phyloP scores from a whole-genome alignment of 2,329 filamentous ascomycete genomes.

The Alternaria ventricosa region DNA sequence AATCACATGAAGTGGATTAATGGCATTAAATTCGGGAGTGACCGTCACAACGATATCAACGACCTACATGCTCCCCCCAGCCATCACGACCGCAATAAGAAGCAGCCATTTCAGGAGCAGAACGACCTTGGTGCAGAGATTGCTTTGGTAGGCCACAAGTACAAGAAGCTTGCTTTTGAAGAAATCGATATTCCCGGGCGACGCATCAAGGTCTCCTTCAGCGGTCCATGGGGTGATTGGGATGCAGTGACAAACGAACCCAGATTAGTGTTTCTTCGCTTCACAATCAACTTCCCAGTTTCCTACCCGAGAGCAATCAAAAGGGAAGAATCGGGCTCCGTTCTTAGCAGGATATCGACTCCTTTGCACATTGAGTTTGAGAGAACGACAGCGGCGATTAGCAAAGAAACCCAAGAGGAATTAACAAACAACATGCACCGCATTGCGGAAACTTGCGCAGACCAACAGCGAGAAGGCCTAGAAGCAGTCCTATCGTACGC shows the following conservation, averaged over 20 bases:
- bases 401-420: conserved; percentile 56
- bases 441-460: conserved; percentile 63
- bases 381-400: conserved; percentile 62
- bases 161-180: conserved; percentile 66
- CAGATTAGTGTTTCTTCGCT: conserved; percentile 61
- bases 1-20: conserved; percentile 71
- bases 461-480: conserved; percentile 62
- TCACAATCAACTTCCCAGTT: conserved; percentile 64
- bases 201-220: conserved; percentile 62
- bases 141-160: conserved; percentile 65
- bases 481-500: conserved; percentile 68
- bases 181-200: conserved; percentile 62
- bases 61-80: conserved; percentile 25
- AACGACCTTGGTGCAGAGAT: conserved; percentile 64
- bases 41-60: conserved; percentile 35
- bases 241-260: conserved; percentile 29
- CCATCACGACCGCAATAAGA: conserved; percentile 18
- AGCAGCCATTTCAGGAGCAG: conserved; percentile 53
- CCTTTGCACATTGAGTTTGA: conserved; percentile 62
- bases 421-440: conserved; percentile 60
- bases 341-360: conserved; percentile 45
- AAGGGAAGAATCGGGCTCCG: conserved; percentile 27
- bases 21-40: conserved; percentile 65
- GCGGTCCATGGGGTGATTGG: conserved; percentile 65
- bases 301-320: conserved; percentile 62